Evolutionary conservation across 1,284 basidiomycete genomes (phyloP).

Genomic region (Pisolithus thermaeus): DNA sequence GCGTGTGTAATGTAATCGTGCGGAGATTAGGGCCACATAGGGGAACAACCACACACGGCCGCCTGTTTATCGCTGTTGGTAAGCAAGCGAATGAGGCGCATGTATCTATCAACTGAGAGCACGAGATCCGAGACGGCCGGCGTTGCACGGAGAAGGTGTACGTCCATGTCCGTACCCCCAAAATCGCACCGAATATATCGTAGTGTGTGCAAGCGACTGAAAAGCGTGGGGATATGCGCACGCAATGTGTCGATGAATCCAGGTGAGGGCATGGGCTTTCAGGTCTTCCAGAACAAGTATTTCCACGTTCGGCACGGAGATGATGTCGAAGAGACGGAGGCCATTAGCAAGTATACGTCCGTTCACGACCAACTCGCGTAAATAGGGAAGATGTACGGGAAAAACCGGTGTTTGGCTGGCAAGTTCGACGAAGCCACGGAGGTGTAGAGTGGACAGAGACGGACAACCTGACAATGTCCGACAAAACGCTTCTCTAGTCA

Average conservation of each 20-base stretch:
- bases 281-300: conserved; percentile 27
- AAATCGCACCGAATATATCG: conserved; percentile 28
- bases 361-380: conserved; percentile 28
- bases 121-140: conserved; percentile 24
- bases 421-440: conserved; percentile 28
- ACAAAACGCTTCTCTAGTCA: conserved; percentile 22
- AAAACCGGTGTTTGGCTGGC: conserved; percentile 12
- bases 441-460: conserved; percentile 19
- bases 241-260: conserved; percentile 25
- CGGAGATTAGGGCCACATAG: conserved; percentile 25
- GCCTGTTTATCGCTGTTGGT: conserved; percentile 31
- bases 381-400: conserved; percentile 17
- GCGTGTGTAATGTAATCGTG: conserved; percentile 26
- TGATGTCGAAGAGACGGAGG: conserved; percentile 27
- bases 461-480: conserved; percentile 18
- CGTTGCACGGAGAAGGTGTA: conserved; percentile 28
- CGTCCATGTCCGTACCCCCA: conserved; percentile 24
- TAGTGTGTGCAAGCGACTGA: conserved; percentile 23
- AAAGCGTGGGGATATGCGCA: conserved; percentile 23
- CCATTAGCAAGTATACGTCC: conserved; percentile 25
- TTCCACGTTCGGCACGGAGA: conserved; percentile 26
- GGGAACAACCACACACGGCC: conserved; percentile 20
- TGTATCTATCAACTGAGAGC: conserved; percentile 25
- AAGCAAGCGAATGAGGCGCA: conserved; percentile 27
- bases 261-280: conserved; percentile 20